phyloP scores from a whole-genome alignment of 768 basidiomycete genomes.

The Tephrocybe sp. region DNA sequence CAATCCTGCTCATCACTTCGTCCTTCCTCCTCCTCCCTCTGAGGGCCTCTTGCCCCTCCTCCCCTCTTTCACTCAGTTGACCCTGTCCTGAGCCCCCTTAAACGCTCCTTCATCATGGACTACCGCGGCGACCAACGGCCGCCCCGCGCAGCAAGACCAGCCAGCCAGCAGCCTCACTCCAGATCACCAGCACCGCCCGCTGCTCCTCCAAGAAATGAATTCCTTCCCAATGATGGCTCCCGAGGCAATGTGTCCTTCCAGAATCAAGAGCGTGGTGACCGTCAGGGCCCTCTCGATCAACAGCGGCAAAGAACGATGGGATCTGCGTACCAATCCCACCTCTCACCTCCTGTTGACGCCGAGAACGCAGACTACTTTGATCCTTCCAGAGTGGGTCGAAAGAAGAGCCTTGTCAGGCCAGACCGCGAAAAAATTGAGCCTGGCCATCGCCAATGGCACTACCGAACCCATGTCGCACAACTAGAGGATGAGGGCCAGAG shows the following conservation, averaged over 20 bases:
- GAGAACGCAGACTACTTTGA: conserved; percentile 45
- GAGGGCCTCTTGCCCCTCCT: neutral
- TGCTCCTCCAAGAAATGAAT: conserved; percentile 25
- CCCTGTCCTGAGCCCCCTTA: neutral
- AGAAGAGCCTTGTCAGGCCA: conserved; percentile 90
- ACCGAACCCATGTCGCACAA: conserved; percentile 82
- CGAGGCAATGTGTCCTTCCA: conserved; percentile 67
- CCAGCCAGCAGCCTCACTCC: conserved; percentile 36
- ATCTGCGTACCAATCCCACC: conserved; percentile 40
- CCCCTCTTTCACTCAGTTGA: conserved; percentile 1
- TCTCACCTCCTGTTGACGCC: conserved; percentile 34
- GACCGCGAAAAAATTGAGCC: conserved; percentile 98
- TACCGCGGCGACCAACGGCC: conserved; percentile 48
- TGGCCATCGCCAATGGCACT: conserved; percentile 92
- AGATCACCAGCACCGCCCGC: conserved; percentile 37
- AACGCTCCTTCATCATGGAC: conserved; percentile 32
- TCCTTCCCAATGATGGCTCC: conserved; percentile 33
- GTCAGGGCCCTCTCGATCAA: conserved; percentile 56
- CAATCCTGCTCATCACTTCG: conserved; percentile 3
- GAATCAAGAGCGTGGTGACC: conserved; percentile 67
- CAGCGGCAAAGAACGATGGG: conserved; percentile 49
- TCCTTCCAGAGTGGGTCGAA: conserved; percentile 61
- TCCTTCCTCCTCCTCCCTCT: neutral
- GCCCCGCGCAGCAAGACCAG: conserved; percentile 54
- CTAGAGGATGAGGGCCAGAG: conserved; percentile 68